Conservation (phyloP, 2,329 filamentous ascomycete genomes). For the Stachybotrys chartarum region DNA sequence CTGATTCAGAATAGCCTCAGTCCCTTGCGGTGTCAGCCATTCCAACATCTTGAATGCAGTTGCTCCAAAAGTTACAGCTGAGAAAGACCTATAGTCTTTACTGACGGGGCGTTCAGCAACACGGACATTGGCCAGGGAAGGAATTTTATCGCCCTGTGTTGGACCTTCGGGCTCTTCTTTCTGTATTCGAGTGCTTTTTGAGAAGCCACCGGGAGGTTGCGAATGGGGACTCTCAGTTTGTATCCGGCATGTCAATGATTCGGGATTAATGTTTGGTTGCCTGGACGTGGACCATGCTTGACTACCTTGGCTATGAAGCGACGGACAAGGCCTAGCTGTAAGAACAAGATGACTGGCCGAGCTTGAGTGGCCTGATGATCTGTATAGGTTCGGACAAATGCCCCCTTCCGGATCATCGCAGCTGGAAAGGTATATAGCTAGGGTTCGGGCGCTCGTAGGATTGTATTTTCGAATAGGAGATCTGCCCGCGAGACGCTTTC, state of each 20-base stretch:
- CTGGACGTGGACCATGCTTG: neutral
- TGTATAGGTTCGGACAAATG: conserved; percentile 51
- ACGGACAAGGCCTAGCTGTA: neutral
- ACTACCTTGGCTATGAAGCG: neutral
- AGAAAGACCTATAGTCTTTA: conserved; percentile 54
- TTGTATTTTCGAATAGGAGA: conserved; percentile 73
- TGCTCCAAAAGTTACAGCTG: conserved; percentile 57
- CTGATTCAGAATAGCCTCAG: conserved; percentile 33
- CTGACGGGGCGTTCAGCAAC: conserved; percentile 25
- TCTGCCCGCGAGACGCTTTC: conserved; percentile 58
- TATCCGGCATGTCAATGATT: neutral
- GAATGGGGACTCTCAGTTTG: neutral
- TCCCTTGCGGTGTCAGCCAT: conserved; percentile 57
- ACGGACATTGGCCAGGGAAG: neutral
- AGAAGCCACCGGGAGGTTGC: neutral
- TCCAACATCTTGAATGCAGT: conserved; percentile 64
- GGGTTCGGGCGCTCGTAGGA: conserved; percentile 69
- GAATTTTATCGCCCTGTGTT: neutral
- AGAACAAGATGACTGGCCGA: conserved; percentile 42
- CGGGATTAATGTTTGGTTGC: neutral
- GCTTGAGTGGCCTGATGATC: conserved; percentile 34
- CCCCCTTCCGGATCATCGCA: conserved; percentile 68
- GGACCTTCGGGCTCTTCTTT: neutral
- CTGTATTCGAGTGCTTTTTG: neutral
- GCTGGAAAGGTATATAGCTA: conserved; percentile 74